Evolutionary conservation across 2,329 filamentous ascomycete species (phyloP).

Genomic region (Gyromitra esculenta): DNA sequence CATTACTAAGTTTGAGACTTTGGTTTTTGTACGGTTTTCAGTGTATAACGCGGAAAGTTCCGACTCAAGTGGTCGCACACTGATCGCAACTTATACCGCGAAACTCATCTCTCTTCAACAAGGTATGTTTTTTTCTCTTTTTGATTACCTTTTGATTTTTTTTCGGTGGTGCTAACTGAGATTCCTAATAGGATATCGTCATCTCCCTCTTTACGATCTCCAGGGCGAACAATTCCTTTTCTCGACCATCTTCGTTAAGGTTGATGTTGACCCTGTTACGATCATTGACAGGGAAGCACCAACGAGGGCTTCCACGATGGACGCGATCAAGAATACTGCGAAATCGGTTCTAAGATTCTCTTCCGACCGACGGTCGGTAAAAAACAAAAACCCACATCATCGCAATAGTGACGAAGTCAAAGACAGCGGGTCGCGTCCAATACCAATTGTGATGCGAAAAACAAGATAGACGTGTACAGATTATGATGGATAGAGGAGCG

Average conservation of each 20-base stretch:
- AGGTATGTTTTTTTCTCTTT: conserved; percentile 60
- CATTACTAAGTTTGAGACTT: conserved; percentile 91
- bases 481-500: conserved; percentile 36
- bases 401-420: conserved; percentile 13
- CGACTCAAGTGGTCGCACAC: conserved; percentile 69
- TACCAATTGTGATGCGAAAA: conserved; percentile 24
- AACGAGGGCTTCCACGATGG: conserved; percentile 48
- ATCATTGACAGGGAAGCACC: conserved; percentile 65
- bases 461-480: conserved; percentile 46
- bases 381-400: conserved; percentile 24
- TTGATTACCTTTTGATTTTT: background rate
- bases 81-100: conserved; percentile 88
- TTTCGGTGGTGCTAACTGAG: conserved; percentile 8
- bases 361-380: conserved; percentile 45
- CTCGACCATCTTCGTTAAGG: conserved; percentile 90
- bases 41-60: conserved; percentile 87
- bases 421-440: conserved; percentile 20
- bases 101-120: conserved; percentile 90
- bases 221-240: conserved; percentile 94
- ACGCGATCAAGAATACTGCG: conserved; percentile 48
- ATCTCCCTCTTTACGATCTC: conserved; percentile 85
- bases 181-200: conserved; percentile 73
- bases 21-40: conserved; percentile 92
- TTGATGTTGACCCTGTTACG: conserved; percentile 72
- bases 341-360: conserved; percentile 55